Percentiles rank a stretch among this genome's conserved stretches.
Conservation (phyloP, 306 rosid species). For the Lathyrus aphaca region DNA sequence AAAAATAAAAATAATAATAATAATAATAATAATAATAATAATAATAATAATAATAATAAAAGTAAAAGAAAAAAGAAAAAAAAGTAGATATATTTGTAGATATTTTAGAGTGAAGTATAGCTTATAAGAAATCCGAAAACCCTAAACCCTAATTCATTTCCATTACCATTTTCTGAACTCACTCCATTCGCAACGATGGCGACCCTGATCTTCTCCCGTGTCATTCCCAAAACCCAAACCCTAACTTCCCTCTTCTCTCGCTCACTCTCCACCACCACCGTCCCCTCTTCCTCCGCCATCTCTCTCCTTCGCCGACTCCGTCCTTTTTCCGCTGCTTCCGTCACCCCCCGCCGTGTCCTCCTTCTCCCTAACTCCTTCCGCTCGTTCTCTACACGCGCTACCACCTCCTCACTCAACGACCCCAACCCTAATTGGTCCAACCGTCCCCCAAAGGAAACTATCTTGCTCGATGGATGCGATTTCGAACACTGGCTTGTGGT, state of each 20-base stretch:
- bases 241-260: conserved; percentile 49
- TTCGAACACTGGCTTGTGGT: conserved; percentile 98
- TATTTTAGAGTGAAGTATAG: conserved; percentile 15
- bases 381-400: conserved; percentile 67
- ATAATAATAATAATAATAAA: too few species aligned
- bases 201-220: conserved; percentile 58
- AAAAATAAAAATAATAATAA: too few species aligned
- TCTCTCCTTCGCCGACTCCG: conserved; percentile 69
- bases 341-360: conserved; percentile 26
- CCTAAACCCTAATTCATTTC: conserved; percentile 37
- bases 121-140: conserved; percentile 29
- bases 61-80: neutral
- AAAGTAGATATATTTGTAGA: neutral
- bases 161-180: neutral
- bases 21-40: too few species aligned
- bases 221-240: conserved; percentile 55
- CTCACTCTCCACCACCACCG: conserved; percentile 38
- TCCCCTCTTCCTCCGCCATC: conserved; percentile 42
- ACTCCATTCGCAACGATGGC: conserved; percentile 54
- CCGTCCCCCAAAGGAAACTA: conserved; percentile 92
- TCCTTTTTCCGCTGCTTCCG: conserved; percentile 61
- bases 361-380: conserved; percentile 40
- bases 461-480: conserved; percentile 93
- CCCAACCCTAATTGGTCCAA: conserved; percentile 95
- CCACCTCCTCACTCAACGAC: conserved; percentile 86